A percentile compares a stretch with the other conserved stretches of the same genome.
Evolutionary conservation across 1,284 basidiomycete genomes (phyloP).

Genomic region (Leccinum griseonigrum): DNA sequence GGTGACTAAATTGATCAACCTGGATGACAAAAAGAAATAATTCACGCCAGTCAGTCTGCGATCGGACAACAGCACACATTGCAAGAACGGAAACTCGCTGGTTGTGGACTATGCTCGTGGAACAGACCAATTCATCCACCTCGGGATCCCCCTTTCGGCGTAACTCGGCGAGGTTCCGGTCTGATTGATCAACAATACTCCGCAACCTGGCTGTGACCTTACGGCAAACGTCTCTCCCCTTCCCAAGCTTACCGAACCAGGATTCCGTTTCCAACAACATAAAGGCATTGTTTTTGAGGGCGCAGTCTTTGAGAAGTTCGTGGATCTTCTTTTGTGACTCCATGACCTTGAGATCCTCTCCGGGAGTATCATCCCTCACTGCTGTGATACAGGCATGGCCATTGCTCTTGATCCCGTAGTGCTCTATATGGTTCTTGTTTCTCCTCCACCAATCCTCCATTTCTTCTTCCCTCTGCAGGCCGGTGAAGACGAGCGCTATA

Average conservation of each 20-base stretch:
- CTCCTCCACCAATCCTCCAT: slow-evolving; percentile 42
- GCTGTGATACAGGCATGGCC: background rate
- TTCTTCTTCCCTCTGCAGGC: slow-evolving; percentile 35
- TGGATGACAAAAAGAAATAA: slow-evolving; percentile 33
- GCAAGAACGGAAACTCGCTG: slow-evolving; percentile 61
- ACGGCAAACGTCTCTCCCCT: slow-evolving; percentile 87
- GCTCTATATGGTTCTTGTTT: slow-evolving; percentile 32
- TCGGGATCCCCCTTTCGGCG: slow-evolving; percentile 74
- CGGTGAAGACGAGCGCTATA: slow-evolving; percentile 39
- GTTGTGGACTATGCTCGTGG: slow-evolving; percentile 93
- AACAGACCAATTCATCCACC: slow-evolving; percentile 93
- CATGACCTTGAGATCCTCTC: slow-evolving; percentile 23
- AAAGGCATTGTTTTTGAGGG: slow-evolving; percentile 17
- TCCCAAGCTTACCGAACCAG: slow-evolving; percentile 21
- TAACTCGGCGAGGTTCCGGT: slow-evolving; percentile 67
- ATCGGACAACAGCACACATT: slow-evolving; percentile 4
- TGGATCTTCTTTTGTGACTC: slow-evolving; percentile 24
- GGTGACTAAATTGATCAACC: slow-evolving; percentile 92
- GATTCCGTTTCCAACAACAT: slow-evolving; percentile 10
- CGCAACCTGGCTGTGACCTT: slow-evolving; percentile 70
- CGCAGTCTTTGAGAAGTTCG: slow-evolving; percentile 15
- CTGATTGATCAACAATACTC: slow-evolving; percentile 60
- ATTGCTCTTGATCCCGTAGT: background rate
- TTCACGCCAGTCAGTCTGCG: slow-evolving; percentile 13
- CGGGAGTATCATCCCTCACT: slow-evolving; percentile 1